These are phyloP conservation scores for Aechmea fasciata DNA, from an alignment of 176 grass and related monocot species.

Conservation along the genomic window DNA sequence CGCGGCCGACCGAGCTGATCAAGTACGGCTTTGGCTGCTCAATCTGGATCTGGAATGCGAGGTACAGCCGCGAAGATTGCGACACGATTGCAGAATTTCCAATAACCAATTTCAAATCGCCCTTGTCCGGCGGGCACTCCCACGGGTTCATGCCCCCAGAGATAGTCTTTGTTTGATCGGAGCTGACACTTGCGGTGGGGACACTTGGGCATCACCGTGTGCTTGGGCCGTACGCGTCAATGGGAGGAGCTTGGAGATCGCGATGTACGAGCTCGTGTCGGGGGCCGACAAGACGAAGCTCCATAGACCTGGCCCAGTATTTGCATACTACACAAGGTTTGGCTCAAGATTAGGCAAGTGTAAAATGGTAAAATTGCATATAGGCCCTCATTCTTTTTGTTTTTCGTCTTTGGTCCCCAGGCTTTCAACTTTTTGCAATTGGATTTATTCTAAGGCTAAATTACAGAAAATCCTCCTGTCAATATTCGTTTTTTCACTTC, in stretches of 20 bases:
- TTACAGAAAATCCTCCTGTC: no score
- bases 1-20: conserved; percentile 50
- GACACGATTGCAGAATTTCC: conserved; percentile 33
- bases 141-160: conserved; percentile 41
- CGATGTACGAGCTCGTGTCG: conserved; percentile 53
- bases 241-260: no score
- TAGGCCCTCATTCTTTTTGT: no score
- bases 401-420: no score
- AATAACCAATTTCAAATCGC: conserved; percentile 40
- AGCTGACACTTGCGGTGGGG: no score
- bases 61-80: conserved; percentile 39
- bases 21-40: conserved; percentile 46
- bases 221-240: no score
- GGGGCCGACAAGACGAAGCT: conserved; percentile 84
- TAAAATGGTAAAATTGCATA: conserved; percentile 8
- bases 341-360: conserved; percentile 15
- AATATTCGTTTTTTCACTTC: no score
- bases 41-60: conserved; percentile 64
- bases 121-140: conserved; percentile 33
- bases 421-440: no score
- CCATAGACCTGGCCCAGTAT: conserved; percentile 46
- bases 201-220: no score
- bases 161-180: conserved; percentile 76
- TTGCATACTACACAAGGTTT: neutral
- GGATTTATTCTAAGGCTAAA: no score